These are phyloP conservation scores for Fusarium hostae DNA, from an alignment of 2,329 filamentous ascomycete species.

Conservation along the genomic window DNA sequence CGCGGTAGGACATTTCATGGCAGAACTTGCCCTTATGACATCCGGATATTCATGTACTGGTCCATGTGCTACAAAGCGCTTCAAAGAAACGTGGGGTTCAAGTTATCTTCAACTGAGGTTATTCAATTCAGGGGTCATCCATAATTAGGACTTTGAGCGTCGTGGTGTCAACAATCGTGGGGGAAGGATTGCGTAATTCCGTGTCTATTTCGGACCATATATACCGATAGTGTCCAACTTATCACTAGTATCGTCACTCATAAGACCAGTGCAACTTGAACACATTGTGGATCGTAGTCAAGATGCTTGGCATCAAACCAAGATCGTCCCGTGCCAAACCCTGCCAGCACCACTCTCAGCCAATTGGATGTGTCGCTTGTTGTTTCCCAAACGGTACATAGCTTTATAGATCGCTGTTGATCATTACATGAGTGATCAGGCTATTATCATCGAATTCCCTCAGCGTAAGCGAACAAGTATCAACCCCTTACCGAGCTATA, in stretches of 20 bases:
- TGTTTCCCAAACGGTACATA: not conserved
- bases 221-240: not conserved
- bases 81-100: not conserved
- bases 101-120: rapidly evolving
- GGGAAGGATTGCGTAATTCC: not conserved
- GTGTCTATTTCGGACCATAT: not conserved
- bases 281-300: not conserved
- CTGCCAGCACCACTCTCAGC: not conserved
- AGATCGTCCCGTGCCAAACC: not conserved
- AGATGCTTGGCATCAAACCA: not conserved
- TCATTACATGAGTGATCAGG: no score
- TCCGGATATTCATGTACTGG: not conserved
- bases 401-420: not conserved
- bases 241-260: not conserved
- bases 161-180: not conserved
- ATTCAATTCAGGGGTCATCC: not conserved
- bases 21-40: not conserved
- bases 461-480: not conserved
- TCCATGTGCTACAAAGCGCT: not conserved
- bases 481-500: not conserved
- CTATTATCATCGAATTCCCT: not conserved
- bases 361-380: not conserved
- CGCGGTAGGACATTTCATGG: no score
- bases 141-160: rapidly evolving
- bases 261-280: no score